Conservation (phyloP, 768 basidiomycete species). For the Dentipellis fragilis region DNA sequence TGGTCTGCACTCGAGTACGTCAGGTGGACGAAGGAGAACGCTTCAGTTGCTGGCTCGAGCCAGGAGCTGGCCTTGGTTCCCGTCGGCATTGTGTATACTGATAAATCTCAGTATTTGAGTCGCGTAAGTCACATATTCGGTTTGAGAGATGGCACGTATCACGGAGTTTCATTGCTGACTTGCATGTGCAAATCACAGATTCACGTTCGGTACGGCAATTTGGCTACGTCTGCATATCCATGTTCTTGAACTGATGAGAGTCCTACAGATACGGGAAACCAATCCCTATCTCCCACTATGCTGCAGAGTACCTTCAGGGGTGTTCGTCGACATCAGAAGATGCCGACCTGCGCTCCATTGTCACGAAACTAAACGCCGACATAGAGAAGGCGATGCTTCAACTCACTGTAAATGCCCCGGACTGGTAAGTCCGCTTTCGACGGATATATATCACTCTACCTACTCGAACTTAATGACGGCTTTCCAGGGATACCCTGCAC, state of each 20-base stretch:
- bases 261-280: constrained; percentile 65
- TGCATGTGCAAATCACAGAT: not conserved
- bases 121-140: constrained; percentile 39
- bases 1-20: constrained; percentile 58
- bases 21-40: not conserved
- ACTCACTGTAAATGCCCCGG: constrained; percentile 80
- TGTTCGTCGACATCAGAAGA: constrained; percentile 25
- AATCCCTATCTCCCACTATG: constrained; percentile 63
- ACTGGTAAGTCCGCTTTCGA: constrained; percentile 57
- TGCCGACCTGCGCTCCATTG: constrained; percentile 62
- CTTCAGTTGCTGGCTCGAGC: not conserved
- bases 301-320: constrained; percentile 63
- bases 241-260: not conserved
- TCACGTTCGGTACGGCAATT: not conserved
- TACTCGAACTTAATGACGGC: not conserved
- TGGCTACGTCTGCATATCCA: not conserved
- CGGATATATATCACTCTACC: not conserved
- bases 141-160: not conserved
- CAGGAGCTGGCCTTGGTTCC: constrained; percentile 36
- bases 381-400: constrained; percentile 62
- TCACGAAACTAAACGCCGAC: constrained; percentile 69
- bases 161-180: not conserved
- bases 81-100: constrained; percentile 83
- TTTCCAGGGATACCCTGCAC: constrained; percentile 72
- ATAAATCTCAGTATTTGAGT: constrained; percentile 92